phyloP scores from a whole-genome alignment of 441 rosid species.

The Populus hybrid region DNA sequence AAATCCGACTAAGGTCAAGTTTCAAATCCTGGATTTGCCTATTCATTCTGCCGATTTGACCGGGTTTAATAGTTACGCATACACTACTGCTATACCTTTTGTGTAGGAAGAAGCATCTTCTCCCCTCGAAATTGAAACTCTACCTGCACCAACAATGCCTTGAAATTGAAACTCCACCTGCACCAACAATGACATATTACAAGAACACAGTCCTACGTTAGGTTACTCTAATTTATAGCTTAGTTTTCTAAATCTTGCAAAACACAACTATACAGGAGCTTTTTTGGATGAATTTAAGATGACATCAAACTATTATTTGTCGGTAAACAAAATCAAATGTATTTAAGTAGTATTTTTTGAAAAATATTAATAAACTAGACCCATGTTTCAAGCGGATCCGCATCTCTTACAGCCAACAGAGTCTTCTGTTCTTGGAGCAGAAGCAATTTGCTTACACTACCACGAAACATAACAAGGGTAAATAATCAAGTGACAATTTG shows the following conservation, averaged over 20 bases:
- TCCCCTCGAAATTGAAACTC: conserved; percentile 75
- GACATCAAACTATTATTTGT: not conserved
- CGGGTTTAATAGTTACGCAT: not conserved
- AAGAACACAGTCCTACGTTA: conserved; percentile 15
- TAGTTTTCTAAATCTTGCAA: not conserved
- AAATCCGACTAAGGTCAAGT: too few relatives aligned
- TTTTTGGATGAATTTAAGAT: not conserved
- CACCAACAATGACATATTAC: conserved; percentile 23
- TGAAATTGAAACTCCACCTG: conserved; percentile 90
- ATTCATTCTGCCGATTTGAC: too few relatives aligned
- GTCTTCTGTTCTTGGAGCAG: conserved; percentile 6
- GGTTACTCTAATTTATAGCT: not conserved
- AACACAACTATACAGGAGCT: not conserved
- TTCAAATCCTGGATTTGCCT: too few relatives aligned
- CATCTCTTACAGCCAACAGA: conserved; percentile 1
- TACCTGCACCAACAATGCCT: conserved; percentile 56
- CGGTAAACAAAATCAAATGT: too few relatives aligned
- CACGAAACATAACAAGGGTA: not conserved
- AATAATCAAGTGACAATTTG: conserved; percentile 38
- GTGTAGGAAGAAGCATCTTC: conserved; percentile 86
- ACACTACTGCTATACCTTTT: conserved; percentile 54
- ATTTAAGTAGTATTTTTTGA: too few relatives aligned
- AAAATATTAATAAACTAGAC: not conserved
- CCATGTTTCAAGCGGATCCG: not conserved
- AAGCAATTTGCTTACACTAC: not conserved